These are phyloP conservation scores for Aspergillus viridinutans DNA, from an alignment of 2,329 filamentous ascomycete species.

Conservation along the genomic window DNA sequence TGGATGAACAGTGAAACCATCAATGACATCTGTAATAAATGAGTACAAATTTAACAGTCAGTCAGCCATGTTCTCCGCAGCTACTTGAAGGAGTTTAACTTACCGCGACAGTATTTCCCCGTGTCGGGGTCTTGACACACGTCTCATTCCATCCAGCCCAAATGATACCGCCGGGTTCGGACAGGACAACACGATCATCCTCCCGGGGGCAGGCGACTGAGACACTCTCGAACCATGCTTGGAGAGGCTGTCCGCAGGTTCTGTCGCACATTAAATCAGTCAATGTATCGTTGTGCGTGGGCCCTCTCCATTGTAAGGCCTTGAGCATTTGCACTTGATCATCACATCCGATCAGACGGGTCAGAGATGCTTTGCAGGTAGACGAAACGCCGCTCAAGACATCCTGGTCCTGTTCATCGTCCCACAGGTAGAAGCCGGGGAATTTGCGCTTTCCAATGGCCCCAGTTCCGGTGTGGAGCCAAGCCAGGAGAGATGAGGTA, in stretches of 20 bases:
- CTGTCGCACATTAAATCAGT: constrained; percentile 7
- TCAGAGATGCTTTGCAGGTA: neutral
- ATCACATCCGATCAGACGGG: constrained; percentile 2
- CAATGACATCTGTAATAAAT: constrained; percentile 7
- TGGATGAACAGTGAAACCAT: constrained; percentile 11
- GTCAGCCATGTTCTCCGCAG: neutral
- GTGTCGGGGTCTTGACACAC: neutral
- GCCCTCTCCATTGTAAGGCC: neutral
- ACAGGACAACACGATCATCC: neutral
- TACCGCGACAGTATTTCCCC: constrained; percentile 2
- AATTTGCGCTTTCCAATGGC: constrained; percentile 4
- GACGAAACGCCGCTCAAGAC: neutral
- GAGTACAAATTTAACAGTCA: neutral
- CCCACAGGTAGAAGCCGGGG: neutral
- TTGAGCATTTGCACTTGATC: neutral
- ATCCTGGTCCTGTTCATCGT: neutral
- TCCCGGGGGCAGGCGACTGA: neutral
- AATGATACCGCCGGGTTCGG: neutral
- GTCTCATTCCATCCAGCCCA: constrained; percentile 4
- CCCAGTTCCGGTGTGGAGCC: constrained; percentile 4
- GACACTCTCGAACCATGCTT: constrained; percentile 4
- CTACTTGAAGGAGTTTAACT: neutral
- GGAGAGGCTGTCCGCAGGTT: constrained; percentile 1
- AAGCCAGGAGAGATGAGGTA: constrained; percentile 8
- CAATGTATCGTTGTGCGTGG: constrained; percentile 3